Base-by-base conservation (phyloP, 345 rosid genomes). In the Angophora floribunda region DNA sequence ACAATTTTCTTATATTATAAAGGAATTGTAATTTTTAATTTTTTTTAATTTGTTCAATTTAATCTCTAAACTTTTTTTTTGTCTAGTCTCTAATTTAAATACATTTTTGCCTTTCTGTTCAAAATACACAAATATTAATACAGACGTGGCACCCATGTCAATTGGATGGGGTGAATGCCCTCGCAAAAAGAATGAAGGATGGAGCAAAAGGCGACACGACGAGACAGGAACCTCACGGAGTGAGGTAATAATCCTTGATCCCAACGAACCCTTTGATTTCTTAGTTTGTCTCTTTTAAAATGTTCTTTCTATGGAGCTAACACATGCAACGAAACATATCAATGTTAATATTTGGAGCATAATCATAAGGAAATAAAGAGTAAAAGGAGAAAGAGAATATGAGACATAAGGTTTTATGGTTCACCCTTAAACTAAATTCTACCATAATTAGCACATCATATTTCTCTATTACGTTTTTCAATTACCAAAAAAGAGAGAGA, bases 401-500 rank as follows among this genome's bases (percentile, higher is more conserved):
- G 21, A 2, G 55, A 16, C 15, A 52, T 4, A 52, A 52, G 17
- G 1, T 52, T 52, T 52, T 52, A 52, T 52, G 17, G 1, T 52
- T 52, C 55, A 52, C 0, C 17, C 3, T 52, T 52, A 17, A 52
- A 52, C 55, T 52, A 52, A 0, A 17, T 52, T 52, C 9, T 4
- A 52, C 8, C 15, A 52, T 17, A 52, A 52, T 17, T 52, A 17
- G 1, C 55, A 52, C 1, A 3, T 52, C 7, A 8, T 6, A 52
- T 3, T 1, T 52, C 16, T 52, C 3, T 52, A 1, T 52, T 52
- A 52, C 22, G 7, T 2, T 52, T 52, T 1, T 0, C 4, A 52
- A 52, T 52, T 52, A 52, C 17, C 16, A 0, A 8, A 36, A 36
- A 52, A 0, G 22, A 52, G 0, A 52, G 15, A 16, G 21, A 52